Evolutionary conservation across 805 yeast genomes (phyloP).

Genomic region (Scheffersomyces stipitis): DNA sequence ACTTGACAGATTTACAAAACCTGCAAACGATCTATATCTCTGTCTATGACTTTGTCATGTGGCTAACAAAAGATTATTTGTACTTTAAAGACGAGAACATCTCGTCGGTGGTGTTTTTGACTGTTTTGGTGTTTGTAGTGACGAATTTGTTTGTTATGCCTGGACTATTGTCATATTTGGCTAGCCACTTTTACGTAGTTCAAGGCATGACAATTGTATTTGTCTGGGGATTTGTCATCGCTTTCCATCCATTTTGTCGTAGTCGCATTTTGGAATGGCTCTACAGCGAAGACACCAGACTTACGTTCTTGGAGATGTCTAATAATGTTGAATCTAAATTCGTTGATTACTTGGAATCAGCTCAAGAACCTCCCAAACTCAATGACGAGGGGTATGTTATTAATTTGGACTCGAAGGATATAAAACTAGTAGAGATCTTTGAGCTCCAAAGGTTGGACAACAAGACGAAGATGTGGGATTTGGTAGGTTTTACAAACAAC

Average conservation of each 20-base stretch:
- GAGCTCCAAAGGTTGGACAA: conserved; percentile 61
- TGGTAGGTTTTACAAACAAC: conserved; percentile 57
- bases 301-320: conserved; percentile 46
- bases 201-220: conserved; percentile 24
- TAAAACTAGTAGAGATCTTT: conserved; percentile 58
- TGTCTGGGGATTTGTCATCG: conserved; percentile 50
- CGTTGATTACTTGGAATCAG: conserved; percentile 9
- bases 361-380: conserved; percentile 2
- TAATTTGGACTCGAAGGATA: conserved; percentile 40
- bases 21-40: conserved; percentile 66
- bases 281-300: conserved; percentile 65
- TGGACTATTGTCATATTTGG: conserved; percentile 27
- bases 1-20: conserved; percentile 82
- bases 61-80: conserved; percentile 53
- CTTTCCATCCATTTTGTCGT: conserved; percentile 56
- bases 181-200: conserved; percentile 14
- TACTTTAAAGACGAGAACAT: conserved; percentile 63
- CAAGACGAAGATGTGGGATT: conserved; percentile 57
- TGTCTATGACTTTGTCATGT: conserved; percentile 56
- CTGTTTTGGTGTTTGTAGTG: conserved; percentile 21
- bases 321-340: conserved; percentile 48
- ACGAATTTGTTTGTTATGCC: conserved; percentile 28
- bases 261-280: conserved; percentile 45
- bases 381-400: conserved; percentile 15
- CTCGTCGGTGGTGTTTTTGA: conserved; percentile 52